Conservation (phyloP, 2,329 filamentous ascomycete genomes). For the Arthrocladium fulminans region DNA sequence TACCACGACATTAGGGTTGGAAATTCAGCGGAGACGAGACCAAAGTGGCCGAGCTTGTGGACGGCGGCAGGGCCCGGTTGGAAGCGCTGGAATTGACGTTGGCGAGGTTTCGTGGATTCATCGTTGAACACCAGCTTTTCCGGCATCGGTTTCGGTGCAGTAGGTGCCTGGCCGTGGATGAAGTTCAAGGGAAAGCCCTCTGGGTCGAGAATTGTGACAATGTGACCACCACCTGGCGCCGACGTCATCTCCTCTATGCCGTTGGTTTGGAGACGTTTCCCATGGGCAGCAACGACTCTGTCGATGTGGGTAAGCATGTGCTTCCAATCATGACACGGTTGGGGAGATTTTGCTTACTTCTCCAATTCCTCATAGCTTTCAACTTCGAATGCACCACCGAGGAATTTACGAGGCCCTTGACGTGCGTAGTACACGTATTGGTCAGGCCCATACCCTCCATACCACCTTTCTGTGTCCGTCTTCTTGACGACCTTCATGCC, state of each 20-base stretch:
- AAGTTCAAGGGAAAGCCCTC: conserved; percentile 25
- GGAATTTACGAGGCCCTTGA: conserved; percentile 33
- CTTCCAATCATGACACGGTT: no score
- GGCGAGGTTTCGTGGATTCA: conserved; percentile 31
- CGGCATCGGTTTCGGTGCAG: conserved; percentile 13
- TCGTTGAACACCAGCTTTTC: conserved; percentile 30
- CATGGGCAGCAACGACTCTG: conserved; percentile 14
- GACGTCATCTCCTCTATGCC: conserved; percentile 21
- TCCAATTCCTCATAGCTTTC: conserved; percentile 36
- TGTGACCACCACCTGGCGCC: conserved; percentile 22
- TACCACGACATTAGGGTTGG: conserved; percentile 35
- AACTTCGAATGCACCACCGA: conserved; percentile 38
- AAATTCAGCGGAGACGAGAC: conserved; percentile 34
- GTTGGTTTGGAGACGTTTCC: conserved; percentile 14
- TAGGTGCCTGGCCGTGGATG: conserved; percentile 19
- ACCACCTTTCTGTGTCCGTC: conserved; percentile 32
- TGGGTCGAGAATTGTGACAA: conserved; percentile 22
- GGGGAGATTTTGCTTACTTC: conserved; percentile 25
- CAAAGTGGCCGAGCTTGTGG: conserved; percentile 44
- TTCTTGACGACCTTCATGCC: conserved; percentile 34
- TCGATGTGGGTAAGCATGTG: neutral
- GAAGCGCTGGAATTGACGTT: conserved; percentile 34
- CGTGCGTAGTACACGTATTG: conserved; percentile 38
- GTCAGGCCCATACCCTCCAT: conserved; percentile 36
- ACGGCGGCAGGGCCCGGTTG: conserved; percentile 42